Base-by-base conservation (phyloP, 2,329 filamentous ascomycete species). In the Xylariaceae sp. region DNA sequence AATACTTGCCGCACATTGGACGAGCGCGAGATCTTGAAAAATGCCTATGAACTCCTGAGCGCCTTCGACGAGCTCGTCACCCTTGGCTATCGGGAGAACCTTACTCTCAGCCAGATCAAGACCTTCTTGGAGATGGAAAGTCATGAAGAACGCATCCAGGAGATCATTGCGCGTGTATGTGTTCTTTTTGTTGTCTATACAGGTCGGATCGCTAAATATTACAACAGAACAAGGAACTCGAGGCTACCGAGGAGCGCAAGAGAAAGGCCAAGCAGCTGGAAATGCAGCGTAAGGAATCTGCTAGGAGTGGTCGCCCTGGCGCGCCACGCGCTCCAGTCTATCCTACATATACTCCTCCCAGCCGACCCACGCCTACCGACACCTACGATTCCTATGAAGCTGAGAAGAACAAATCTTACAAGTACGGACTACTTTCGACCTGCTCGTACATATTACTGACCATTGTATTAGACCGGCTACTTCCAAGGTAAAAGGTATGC, bases 121-220 rank as follows among this genome's bases (percentile, higher is more conserved):
- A 96, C 93, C 2, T 98, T 98, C 76, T 70, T 98, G 57, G 94
- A 97, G 64, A 98, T 98, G 93, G 93, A 98, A 70, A 93, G 86
- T 69, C 93, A 98, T 63, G 94, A 98, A 71, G 93, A 98, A 77
- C 84, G 93, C 64, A 97, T 98, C 58, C 93, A 98, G 69, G 93
- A 96, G 65, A 98, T 96, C 53, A 96, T 96, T 64, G 89, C 90
- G 52, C 79, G 89, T 66, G 87, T 92, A 81, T 52, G 76, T 60
- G 23, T 20, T 25, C 19, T 19, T 19, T 29, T 11, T 16, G 22
- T 27, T 22, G 35, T 23, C 53, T 37, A 5, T 6, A 37, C 25
- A 23, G 39, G n/a, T 19, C 29, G 23, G 37, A 23, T 42, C 49
- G n/a, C 59, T 55, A 42, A 38, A 45, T 33, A 35, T 32, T 27